A percentile compares a stretch with the other conserved stretches of the same genome.
phyloP scores from a whole-genome alignment of 345 rosid genomes.

The Hibiscus trionum region DNA sequence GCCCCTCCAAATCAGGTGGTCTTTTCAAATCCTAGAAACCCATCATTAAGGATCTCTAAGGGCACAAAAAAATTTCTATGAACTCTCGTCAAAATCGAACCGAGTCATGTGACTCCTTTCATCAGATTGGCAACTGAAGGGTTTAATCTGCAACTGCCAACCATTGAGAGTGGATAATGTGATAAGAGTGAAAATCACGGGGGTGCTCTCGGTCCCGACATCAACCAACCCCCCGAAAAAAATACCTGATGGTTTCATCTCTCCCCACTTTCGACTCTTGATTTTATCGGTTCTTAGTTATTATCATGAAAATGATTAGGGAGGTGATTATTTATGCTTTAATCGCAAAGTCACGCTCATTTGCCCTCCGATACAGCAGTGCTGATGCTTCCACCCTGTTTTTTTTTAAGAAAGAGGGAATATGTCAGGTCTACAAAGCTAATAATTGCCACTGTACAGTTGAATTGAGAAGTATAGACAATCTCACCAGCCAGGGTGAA shows the following conservation, averaged over 20 bases:
- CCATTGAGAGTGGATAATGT: slow-evolving; percentile 14
- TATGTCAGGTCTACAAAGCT: slow-evolving; percentile 6
- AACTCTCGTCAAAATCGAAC: neutral
- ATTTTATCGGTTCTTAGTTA: slow-evolving; percentile 24
- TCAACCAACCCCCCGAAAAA: slow-evolving; percentile 14
- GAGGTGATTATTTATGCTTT: slow-evolving; percentile 41
- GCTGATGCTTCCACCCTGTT: slow-evolving; percentile 99
- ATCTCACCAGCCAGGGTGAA: slow-evolving; percentile 93
- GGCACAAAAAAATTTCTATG: neutral
- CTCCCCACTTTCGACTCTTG: slow-evolving; percentile 9
- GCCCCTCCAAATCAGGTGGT: neutral
- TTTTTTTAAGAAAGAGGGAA: neutral
- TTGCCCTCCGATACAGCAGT: slow-evolving; percentile 91
- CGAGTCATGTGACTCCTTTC: neutral
- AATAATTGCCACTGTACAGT: neutral
- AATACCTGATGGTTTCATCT: slow-evolving; percentile 13
- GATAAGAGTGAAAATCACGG: neutral
- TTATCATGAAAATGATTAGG: slow-evolving; percentile 19
- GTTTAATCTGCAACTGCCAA: slow-evolving; percentile 13
- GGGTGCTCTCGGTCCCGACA: neutral
- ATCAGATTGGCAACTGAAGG: neutral
- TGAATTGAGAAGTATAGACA: neutral
- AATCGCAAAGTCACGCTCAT: slow-evolving; percentile 74
- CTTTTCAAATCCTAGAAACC: neutral
- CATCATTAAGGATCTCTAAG: neutral